phyloP scores from a whole-genome alignment of 2,329 filamentous ascomycete genomes.

The Dothistroma pini region DNA sequence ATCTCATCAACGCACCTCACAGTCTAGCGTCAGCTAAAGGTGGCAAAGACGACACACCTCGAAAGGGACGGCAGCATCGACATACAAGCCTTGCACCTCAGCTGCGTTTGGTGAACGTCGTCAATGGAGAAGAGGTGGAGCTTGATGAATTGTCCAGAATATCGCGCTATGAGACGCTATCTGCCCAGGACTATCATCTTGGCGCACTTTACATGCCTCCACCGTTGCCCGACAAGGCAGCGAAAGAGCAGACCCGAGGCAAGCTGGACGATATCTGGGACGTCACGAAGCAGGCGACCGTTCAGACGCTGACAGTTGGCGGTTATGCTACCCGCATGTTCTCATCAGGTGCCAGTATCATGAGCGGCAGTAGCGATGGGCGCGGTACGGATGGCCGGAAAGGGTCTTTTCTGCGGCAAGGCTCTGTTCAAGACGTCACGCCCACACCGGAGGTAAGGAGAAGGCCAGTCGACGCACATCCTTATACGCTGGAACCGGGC shows the following conservation, averaged over 20 bases:
- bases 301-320: conserved; percentile 43
- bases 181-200: conserved; percentile 88
- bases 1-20: conserved; percentile 40
- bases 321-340: conserved; percentile 85
- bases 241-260: conserved; percentile 55
- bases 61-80: conserved; percentile 64
- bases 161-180: conserved; percentile 80
- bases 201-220: conserved; percentile 75
- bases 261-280: conserved; percentile 88
- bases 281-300: conserved; percentile 42
- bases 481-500: conserved; percentile 52
- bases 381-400: conserved; percentile 35
- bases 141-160: conserved; percentile 75
- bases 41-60: conserved; percentile 52
- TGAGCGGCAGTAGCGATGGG: conserved; percentile 42
- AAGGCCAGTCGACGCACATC: conserved; percentile 38
- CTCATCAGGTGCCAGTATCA: conserved; percentile 76
- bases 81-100: conserved; percentile 83
- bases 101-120: conserved; percentile 83
- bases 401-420: conserved; percentile 29
- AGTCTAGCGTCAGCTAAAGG: conserved; percentile 1
- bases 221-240: conserved; percentile 57
- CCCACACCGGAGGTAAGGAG: conserved; percentile 26
- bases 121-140: conserved; percentile 76
- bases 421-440: conserved; percentile 33